Evolutionary conservation across 257 asterid species (phyloP).

Genomic region (Linaria vulgaris): DNA sequence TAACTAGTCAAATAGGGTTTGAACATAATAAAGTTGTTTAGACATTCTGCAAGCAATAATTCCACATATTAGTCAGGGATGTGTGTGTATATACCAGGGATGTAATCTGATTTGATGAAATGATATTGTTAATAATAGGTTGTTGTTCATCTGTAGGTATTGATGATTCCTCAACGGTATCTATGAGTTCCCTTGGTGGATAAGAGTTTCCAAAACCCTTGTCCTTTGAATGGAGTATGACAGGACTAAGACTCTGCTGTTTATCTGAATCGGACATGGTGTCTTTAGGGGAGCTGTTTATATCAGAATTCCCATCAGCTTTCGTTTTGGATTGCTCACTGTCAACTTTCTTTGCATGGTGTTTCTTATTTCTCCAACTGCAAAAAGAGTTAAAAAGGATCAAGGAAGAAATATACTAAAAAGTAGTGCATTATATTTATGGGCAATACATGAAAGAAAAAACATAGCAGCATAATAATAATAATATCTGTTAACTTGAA

Average conservation of each 20-base stretch:
- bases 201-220: constrained; percentile 27
- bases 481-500: no score
- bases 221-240: constrained; percentile 32
- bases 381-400: constrained; percentile 24
- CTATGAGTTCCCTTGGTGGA: constrained; percentile 26
- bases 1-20: constrained; percentile 5
- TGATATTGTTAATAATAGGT: constrained; percentile 25
- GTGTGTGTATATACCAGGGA: constrained; percentile 35
- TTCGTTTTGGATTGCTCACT: constrained; percentile 39
- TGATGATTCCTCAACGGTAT: constrained; percentile 32
- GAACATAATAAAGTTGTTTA: background rate
- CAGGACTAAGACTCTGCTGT: constrained; percentile 40
- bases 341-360: constrained; percentile 53
- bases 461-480: no score
- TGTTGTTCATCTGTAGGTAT: constrained; percentile 31
- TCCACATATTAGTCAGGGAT: background rate
- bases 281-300: constrained; percentile 32
- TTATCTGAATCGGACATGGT: constrained; percentile 32
- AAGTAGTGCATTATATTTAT: no score
- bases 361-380: constrained; percentile 71
- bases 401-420: constrained; percentile 22
- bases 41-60: background rate
- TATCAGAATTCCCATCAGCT: constrained; percentile 42
- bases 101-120: constrained; percentile 32
- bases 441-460: no score